phyloP scores from a whole-genome alignment of 768 basidiomycete genomes.

The Hysterangium stoloniferum region DNA sequence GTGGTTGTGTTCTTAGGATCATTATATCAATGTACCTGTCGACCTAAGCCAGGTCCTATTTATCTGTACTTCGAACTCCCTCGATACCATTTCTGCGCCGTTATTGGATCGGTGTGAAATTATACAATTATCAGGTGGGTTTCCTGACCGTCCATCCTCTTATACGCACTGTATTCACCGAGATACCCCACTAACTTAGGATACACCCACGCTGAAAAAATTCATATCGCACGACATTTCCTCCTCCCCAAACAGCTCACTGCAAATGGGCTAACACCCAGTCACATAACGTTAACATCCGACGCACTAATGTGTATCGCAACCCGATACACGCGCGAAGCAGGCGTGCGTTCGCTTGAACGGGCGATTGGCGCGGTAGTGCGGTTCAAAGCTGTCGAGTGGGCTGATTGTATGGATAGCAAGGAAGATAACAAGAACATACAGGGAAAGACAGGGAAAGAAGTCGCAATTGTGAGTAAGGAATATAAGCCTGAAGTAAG shows the following conservation, averaged over 20 bases:
- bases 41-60: constrained; percentile 86
- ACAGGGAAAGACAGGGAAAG: constrained; percentile 13
- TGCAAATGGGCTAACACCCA: constrained; percentile 63
- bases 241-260: constrained; percentile 81
- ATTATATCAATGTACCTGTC: constrained; percentile 85
- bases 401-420: constrained; percentile 53
- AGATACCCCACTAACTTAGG: constrained; percentile 29
- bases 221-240: constrained; percentile 81
- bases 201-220: constrained; percentile 87
- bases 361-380: constrained; percentile 83
- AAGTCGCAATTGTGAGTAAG: constrained; percentile 19
- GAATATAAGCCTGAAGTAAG: constrained; percentile 57
- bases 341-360: constrained; percentile 87
- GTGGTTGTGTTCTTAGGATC: constrained; percentile 57
- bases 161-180: not conserved
- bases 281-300: constrained; percentile 59
- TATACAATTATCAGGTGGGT: constrained; percentile 65
- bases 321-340: constrained; percentile 80
- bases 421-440: constrained; percentile 23
- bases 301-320: constrained; percentile 65
- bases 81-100: constrained; percentile 84
- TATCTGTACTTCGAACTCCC: constrained; percentile 86
- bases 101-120: constrained; percentile 87
- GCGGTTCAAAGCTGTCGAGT: constrained; percentile 88
- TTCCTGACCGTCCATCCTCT: not conserved